A percentile compares a stretch with the other conserved stretches of the same genome.
phyloP scores from a whole-genome alignment of 2,329 filamentous ascomycete species.

The Fusarium euwallaceae region DNA sequence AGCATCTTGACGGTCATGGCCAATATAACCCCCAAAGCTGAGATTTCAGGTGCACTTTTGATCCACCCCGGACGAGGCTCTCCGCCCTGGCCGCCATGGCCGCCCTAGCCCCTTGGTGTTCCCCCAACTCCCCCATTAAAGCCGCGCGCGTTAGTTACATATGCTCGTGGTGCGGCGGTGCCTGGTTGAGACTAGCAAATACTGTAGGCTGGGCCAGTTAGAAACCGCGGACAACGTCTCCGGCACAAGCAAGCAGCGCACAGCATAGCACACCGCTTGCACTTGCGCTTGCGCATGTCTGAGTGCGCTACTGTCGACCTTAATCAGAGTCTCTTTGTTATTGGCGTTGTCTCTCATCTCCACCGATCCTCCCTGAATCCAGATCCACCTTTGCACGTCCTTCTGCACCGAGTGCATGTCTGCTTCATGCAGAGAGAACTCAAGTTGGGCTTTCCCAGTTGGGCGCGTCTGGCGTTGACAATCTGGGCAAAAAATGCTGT shows the following conservation, averaged over 20 bases:
- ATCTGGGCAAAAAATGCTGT: slow-evolving; percentile 3
- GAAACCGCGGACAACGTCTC: neutral
- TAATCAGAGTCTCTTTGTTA: neutral
- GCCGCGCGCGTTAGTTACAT: neutral
- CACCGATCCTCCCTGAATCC: neutral
- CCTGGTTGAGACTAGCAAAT: neutral
- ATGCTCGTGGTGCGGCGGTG: slow-evolving; percentile 1
- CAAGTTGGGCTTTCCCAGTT: neutral
- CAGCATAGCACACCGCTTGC: slow-evolving; percentile 32
- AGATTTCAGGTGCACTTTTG: neutral
- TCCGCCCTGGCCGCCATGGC: slow-evolving; percentile 33
- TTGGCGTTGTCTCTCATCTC: neutral
- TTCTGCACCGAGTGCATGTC: slow-evolving; percentile 1
- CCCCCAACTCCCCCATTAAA: neutral
- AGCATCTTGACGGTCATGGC: slow-evolving; percentile 1
- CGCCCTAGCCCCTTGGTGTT: neutral
- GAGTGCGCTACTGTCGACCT: slow-evolving; percentile 8
- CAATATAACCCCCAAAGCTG: slow-evolving; percentile 1
- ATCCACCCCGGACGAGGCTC: slow-evolving; percentile 40
- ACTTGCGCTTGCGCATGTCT: slow-evolving; percentile 5
- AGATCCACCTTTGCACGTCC: neutral
- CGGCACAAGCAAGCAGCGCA: neutral
- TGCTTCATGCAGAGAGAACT: slow-evolving; percentile 5
- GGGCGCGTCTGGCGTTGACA: neutral
- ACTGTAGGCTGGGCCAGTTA: slow-evolving; percentile 4